Evolutionary conservation across 345 rosid genomes (phyloP).

Genomic region (Firmiana major): DNA sequence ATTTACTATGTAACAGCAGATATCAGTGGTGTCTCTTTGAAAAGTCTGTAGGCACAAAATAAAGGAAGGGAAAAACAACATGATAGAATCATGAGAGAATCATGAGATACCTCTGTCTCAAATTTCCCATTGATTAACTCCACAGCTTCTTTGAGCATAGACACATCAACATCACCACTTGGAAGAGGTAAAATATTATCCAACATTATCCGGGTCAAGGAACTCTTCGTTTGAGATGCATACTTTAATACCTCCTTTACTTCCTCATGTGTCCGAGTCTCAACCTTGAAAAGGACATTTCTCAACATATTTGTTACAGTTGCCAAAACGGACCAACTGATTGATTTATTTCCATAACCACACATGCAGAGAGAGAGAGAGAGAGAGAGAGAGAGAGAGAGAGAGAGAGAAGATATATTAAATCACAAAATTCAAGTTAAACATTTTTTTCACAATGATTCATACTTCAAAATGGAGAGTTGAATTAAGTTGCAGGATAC

Average conservation of each 20-base stretch:
- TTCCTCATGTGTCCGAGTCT: slow-evolving; percentile 85
- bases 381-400: background rate
- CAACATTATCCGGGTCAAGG: slow-evolving; percentile 83
- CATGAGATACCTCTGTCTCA: slow-evolving; percentile 68
- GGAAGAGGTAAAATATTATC: slow-evolving; percentile 84
- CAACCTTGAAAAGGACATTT: slow-evolving; percentile 50
- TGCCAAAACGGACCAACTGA: background rate
- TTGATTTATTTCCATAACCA: background rate
- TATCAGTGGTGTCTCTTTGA: background rate
- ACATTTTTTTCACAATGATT: background rate
- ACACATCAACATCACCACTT: slow-evolving; percentile 76
- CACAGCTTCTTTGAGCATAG: slow-evolving; percentile 85
- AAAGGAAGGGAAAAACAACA: background rate
- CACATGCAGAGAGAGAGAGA: background rate
- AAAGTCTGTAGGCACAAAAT: background rate
- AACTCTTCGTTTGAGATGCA: slow-evolving; percentile 50
- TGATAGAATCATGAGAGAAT: slow-evolving; percentile 13
- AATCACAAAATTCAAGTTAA: slow-evolving; percentile 4
- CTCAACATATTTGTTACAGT: background rate
- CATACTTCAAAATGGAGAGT: background rate
- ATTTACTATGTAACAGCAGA: background rate
- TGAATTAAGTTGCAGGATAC: background rate
- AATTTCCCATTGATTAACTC: slow-evolving; percentile 63
- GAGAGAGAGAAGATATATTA: background rate
- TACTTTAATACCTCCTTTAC: slow-evolving; percentile 63